Evolutionary conservation across 2,329 filamentous ascomycete species (phyloP).

Genomic region (Penicillium sp.): DNA sequence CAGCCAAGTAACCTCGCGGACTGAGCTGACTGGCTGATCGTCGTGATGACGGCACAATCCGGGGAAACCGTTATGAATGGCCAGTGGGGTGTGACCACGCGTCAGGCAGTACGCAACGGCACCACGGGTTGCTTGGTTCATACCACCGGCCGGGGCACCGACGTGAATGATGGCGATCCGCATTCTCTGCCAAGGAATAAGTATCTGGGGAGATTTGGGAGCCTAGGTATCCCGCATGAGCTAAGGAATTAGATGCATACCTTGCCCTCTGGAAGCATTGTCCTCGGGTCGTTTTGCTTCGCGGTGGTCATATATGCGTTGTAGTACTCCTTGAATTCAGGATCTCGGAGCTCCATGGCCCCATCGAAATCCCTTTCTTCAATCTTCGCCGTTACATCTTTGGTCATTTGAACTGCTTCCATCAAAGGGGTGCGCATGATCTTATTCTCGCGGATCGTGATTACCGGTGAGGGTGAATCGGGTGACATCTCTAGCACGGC

Average conservation of each 20-base stretch:
- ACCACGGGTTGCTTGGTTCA: slow-evolving; percentile 94
- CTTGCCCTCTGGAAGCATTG: slow-evolving; percentile 68
- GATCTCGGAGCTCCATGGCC: slow-evolving; percentile 85
- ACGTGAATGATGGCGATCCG: slow-evolving; percentile 95
- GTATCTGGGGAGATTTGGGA: slow-evolving; percentile 2
- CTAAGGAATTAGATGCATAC: slow-evolving; percentile 44
- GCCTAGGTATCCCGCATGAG: no score
- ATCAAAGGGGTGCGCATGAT: slow-evolving; percentile 87
- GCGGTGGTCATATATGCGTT: slow-evolving; percentile 88
- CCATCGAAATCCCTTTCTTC: slow-evolving; percentile 78
- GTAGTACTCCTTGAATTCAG: slow-evolving; percentile 92
- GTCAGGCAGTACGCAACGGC: slow-evolving; percentile 90
- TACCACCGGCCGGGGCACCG: slow-evolving; percentile 91
- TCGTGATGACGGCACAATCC: slow-evolving; percentile 87
- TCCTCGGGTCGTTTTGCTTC: slow-evolving; percentile 68
- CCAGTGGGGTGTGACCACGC: slow-evolving; percentile 86
- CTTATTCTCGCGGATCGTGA: slow-evolving; percentile 97
- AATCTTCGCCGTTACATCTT: slow-evolving; percentile 79
- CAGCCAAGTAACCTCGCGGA: slow-evolving; percentile 84
- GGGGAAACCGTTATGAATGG: slow-evolving; percentile 95
- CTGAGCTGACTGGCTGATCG: slow-evolving; percentile 76
- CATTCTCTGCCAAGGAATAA: slow-evolving; percentile 64
- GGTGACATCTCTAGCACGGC: slow-evolving; percentile 87
- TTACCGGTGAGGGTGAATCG: slow-evolving; percentile 87
- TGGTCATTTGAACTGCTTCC: slow-evolving; percentile 81